Base-by-base conservation (phyloP, 1,139 yeast species). In the Suhomyces kunorum region DNA sequence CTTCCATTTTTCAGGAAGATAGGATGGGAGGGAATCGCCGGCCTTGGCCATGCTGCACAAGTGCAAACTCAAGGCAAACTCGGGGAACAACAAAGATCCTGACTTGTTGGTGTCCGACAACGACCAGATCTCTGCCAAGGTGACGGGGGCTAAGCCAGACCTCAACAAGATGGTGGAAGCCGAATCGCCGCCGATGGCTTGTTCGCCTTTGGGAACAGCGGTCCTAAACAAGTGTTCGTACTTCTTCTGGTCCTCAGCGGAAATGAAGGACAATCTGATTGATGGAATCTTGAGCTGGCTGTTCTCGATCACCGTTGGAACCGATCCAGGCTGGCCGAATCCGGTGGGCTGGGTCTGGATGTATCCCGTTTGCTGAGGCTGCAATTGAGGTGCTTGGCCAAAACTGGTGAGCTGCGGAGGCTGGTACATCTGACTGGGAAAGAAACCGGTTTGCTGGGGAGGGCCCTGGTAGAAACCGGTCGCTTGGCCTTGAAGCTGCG, bases 1-100 rank as follows among this genome's bases (percentile, higher is more conserved):
- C 52, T 70, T 70, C 68, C 90, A 79, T 50, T 76, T 81, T 14
- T 78, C 78, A 16, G 95, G 96, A 47, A 92, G 66, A 20, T 70
- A 71, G 28, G 72, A 71, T 1, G 98, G 98, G 42, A 90, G 69
- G 2, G 83, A 69, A 43, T 83, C 87, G 18, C 96, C 96, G 53
- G 81, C 80, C 51, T 87, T 71, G 0, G 85, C 85, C 57, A 80
- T 64, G 50, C 87, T 86, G 58, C 96, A 89, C 50, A 92, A 73
- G 60, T 88, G 95, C 73, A 92, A 81, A 13, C 96, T 95, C 53
- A 90, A 72, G 9, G 96, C 96, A 68, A 92, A 92, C 60, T 92
- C 98, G 0, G 98, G 98, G 56, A 90, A 92, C 48, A 92, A 66
- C 44, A 92, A 74, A 34, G 81, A 76, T 1, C 98, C 98, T 4